Evolutionary conservation across 805 yeast species (phyloP), one percentile per base, ranked within the genome.

Genomic region (Metschnikowia noctiluminum): DNA sequence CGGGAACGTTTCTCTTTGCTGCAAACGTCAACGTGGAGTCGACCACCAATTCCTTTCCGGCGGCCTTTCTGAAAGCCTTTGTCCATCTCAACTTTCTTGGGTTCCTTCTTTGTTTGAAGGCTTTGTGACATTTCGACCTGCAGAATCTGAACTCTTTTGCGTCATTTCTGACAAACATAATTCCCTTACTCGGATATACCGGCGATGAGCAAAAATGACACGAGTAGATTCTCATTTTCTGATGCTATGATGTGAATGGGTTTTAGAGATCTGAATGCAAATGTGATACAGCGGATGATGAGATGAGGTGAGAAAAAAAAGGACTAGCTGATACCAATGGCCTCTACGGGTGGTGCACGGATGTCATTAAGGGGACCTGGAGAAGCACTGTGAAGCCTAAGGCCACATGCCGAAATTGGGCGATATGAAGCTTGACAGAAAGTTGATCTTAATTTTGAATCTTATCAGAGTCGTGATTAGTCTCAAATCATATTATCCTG

Each of bases 161-260:
- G 65, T 94, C 99, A 68, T 94, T 94, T 73, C 99, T 85, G 54
- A 94, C 98, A 73, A 91, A 94, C 89, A 89, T 87, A 64, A 94
- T 90, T 54, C 99, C 99, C 63, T 90, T 96, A 46, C 92, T 42
- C 45, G 56, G 73, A 64, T 92, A 92, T 42, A 89, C 95, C 43
- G 99, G 99, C 12, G 96, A 87, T 16, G 97, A 91, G 74, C 99
- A 94, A 73, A 94, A 94, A 69, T 94, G 98, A 64, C 99, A 94
- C 55, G 87, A 83, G 66, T 85, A 81, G 45, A 89, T 81, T 81
- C 96, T 86, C 96, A 89, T 88, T 34, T 32, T 63, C 31, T 28
- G 62, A 43, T 50, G 53, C 40, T 49, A 44, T 45, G 26, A 35
- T 46, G 38, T 41, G 45, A 28, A 28, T 36, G 45, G 32, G 46